phyloP scores from a whole-genome alignment of 2,329 filamentous ascomycete genomes.

The Sarocladium oryzae region DNA sequence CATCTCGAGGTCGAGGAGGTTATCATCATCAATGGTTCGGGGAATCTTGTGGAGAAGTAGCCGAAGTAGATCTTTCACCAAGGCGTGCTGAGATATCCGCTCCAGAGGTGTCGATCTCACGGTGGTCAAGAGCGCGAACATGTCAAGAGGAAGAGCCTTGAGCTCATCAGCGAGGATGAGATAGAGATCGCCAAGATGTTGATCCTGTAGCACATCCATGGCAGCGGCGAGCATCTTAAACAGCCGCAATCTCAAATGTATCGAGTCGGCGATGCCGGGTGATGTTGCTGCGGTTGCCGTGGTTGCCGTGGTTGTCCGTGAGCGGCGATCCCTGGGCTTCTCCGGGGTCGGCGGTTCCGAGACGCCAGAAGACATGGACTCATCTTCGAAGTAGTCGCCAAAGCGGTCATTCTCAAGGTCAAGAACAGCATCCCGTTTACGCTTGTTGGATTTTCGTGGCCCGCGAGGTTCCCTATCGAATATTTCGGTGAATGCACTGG shows the following conservation, averaged over 20 bases:
- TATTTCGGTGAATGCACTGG: conserved; percentile 55
- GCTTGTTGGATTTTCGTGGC: conserved; percentile 37
- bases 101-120: conserved; percentile 29
- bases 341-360: conserved; percentile 41
- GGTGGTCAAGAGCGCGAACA: conserved; percentile 49
- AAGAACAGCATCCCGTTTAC: conserved; percentile 40
- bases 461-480: conserved; percentile 56
- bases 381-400: conserved; percentile 51
- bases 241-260: conserved; percentile 56
- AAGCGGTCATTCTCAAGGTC: conserved; percentile 55
- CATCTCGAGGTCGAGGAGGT: conserved; percentile 36
- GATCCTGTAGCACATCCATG: conserved; percentile 37
- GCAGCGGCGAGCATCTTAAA: conserved; percentile 49
- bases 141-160: conserved; percentile 48
- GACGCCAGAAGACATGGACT: conserved; percentile 40
- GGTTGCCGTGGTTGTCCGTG: conserved; percentile 10
- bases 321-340: conserved; percentile 23
- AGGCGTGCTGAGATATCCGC: conserved; percentile 33
- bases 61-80: conserved; percentile 39
- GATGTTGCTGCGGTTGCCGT: conserved; percentile 6
- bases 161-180: conserved; percentile 51
- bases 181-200: conserved; percentile 46
- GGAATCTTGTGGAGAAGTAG: conserved; percentile 32
- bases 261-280: conserved; percentile 41
- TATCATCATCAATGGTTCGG: conserved; percentile 28